phyloP scores from a whole-genome alignment of 176 grass and related monocot genomes.

The Puya raimondii region DNA sequence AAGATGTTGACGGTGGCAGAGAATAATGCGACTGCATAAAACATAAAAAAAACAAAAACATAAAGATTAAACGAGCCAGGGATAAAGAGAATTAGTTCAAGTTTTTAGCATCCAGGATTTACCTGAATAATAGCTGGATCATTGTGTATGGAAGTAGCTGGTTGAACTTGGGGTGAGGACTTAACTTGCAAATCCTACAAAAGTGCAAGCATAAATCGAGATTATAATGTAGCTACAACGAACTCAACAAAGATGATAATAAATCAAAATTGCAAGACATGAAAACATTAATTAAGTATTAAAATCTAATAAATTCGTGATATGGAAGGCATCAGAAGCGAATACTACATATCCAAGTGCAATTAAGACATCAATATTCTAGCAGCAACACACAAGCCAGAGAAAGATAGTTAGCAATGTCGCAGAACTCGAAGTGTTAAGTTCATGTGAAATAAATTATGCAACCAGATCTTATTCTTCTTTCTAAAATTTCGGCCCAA shows the following conservation, averaged over 20 bases:
- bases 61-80: not conserved
- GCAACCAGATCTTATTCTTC: too few species aligned
- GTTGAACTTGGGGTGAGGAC: constrained; percentile 43
- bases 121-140: constrained; percentile 95
- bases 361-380: too few species aligned
- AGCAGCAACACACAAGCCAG: not conserved
- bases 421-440: not conserved
- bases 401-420: not conserved
- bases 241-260: not conserved
- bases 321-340: not conserved
- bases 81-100: not conserved
- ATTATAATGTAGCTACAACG: constrained; percentile 7
- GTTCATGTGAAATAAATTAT: not conserved
- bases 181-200: constrained; percentile 87
- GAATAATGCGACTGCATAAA: constrained; percentile 66
- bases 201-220: constrained; percentile 8
- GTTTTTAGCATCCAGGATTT: constrained; percentile 2
- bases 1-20: constrained; percentile 35
- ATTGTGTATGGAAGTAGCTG: constrained; percentile 46
- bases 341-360: too few species aligned
- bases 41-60: not conserved
- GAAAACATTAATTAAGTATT: not conserved
- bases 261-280: not conserved
- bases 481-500: too few species aligned
- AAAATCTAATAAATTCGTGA: not conserved